Percentiles rank a stretch among this genome's conserved stretches.
Evolutionary conservation across 208 protist species (phyloP).

Genomic region (Crithidia fasciculata): DNA sequence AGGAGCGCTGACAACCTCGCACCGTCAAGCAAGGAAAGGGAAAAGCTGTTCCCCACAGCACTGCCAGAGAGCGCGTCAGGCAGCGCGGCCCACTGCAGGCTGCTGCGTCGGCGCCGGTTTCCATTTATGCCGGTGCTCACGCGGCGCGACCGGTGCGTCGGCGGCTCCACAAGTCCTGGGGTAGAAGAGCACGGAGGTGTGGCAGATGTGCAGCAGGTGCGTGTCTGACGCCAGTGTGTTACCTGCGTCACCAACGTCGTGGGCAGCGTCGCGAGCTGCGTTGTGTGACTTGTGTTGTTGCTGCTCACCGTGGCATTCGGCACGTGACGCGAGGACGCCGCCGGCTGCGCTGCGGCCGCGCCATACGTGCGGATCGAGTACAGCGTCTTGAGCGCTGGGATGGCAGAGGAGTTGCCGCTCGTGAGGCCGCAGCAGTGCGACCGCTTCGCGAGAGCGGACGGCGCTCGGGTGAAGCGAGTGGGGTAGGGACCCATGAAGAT

Average conservation of each 20-base stretch:
- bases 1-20: too few relatives aligned
- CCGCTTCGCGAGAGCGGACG: neutral
- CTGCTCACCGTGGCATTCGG: neutral
- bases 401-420: neutral
- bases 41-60: too few relatives aligned
- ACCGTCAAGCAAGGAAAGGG: too few relatives aligned
- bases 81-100: too few relatives aligned
- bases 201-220: conserved; percentile 3
- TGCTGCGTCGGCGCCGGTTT: too few relatives aligned
- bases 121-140: too few relatives aligned
- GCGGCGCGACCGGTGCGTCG: too few relatives aligned
- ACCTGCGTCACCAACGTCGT: conserved; percentile 16
- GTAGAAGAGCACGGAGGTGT: too few relatives aligned
- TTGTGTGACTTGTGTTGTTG: neutral
- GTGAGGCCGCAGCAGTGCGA: neutral
- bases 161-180: too few relatives aligned
- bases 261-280: conserved; percentile 15
- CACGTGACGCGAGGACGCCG: neutral
- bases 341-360: neutral
- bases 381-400: conserved; percentile 3
- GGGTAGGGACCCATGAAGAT: conserved; percentile 18
- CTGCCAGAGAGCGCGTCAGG: too few relatives aligned
- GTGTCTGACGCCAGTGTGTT: conserved; percentile 12
- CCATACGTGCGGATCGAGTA: neutral
- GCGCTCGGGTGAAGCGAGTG: conserved; percentile 1